Evolutionary conservation across 164 flowering plant genomes (phyloP).

Genomic region (Aristolochia contorta): DNA sequence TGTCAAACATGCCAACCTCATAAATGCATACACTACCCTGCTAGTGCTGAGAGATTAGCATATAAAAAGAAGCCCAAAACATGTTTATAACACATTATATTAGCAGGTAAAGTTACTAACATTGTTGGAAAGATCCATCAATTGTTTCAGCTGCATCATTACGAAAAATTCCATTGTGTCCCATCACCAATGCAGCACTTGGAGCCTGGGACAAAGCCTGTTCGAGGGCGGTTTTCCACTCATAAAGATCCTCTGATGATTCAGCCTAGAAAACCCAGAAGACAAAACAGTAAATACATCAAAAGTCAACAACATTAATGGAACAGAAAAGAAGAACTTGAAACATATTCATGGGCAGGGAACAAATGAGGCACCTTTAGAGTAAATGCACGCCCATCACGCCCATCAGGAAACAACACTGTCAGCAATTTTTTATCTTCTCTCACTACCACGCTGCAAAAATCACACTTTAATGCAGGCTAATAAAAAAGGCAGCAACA

Average conservation of each 20-base stretch:
- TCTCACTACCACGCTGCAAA: slow-evolving; percentile 87
- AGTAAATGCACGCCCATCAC: slow-evolving; percentile 96
- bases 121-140: slow-evolving; percentile 83
- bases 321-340: not conserved
- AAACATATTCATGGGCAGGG: not conserved
- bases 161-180: slow-evolving; percentile 91
- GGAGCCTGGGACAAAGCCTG: slow-evolving; percentile 97
- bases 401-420: slow-evolving; percentile 98
- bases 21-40: no score
- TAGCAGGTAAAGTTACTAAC: slow-evolving; percentile 31
- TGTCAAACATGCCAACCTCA: no score
- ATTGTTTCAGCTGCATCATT: slow-evolving; percentile 64
- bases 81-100: not conserved
- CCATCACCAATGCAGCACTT: slow-evolving; percentile 95
- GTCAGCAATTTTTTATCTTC: slow-evolving; percentile 93
- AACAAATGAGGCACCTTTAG: slow-evolving; percentile 60
- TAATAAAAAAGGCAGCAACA: not conserved
- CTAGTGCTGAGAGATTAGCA: no score
- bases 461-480: not conserved
- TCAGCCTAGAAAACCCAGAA: slow-evolving; percentile 54
- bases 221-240: slow-evolving; percentile 97
- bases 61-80: not conserved
- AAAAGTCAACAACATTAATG: not conserved
- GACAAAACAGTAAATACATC: not conserved
- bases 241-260: slow-evolving; percentile 85